A percentile compares a stretch with the other conserved stretches of the same genome.
Evolutionary conservation across 2,329 filamentous ascomycete genomes (phyloP).

Genomic region (Xylaria sp.): DNA sequence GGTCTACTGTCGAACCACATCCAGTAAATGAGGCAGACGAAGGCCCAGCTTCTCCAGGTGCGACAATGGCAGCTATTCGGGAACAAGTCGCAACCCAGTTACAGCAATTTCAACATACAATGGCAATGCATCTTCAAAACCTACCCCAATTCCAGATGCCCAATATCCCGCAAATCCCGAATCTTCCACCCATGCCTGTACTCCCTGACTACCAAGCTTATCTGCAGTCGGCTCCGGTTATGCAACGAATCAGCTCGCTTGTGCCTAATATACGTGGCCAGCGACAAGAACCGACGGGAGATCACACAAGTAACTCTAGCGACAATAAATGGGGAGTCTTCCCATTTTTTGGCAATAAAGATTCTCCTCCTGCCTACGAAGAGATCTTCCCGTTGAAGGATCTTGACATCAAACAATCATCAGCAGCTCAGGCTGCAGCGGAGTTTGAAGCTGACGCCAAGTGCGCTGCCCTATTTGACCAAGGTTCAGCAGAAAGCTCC

Average conservation of each 20-base stretch:
- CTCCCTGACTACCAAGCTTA: constrained; percentile 80
- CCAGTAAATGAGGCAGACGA: constrained; percentile 50
- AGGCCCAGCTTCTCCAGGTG: constrained; percentile 65
- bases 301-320: constrained; percentile 56
- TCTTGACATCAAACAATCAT: constrained; percentile 66
- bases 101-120: constrained; percentile 79
- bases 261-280: constrained; percentile 72
- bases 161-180: constrained; percentile 71
- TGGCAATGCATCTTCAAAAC: constrained; percentile 74
- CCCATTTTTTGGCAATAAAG: constrained; percentile 60
- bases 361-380: constrained; percentile 78
- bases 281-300: constrained; percentile 61
- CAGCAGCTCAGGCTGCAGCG: constrained; percentile 67
- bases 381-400: constrained; percentile 75
- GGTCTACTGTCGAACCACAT: constrained; percentile 39
- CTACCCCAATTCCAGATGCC: constrained; percentile 71
- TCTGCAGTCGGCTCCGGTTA: constrained; percentile 67
- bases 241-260: constrained; percentile 77
- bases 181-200: constrained; percentile 67
- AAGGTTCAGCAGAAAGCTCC: constrained; percentile 50
- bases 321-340: constrained; percentile 76
- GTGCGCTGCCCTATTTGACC: constrained; percentile 65
- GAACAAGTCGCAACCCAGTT: constrained; percentile 80
- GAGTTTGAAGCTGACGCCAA: constrained; percentile 70
- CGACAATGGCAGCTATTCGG: constrained; percentile 75